Evolutionary conservation across 2,329 filamentous ascomycete genomes (phyloP), one percentile per base, ranked within the genome.

Genomic region (Emericellopsis cladophorae): DNA sequence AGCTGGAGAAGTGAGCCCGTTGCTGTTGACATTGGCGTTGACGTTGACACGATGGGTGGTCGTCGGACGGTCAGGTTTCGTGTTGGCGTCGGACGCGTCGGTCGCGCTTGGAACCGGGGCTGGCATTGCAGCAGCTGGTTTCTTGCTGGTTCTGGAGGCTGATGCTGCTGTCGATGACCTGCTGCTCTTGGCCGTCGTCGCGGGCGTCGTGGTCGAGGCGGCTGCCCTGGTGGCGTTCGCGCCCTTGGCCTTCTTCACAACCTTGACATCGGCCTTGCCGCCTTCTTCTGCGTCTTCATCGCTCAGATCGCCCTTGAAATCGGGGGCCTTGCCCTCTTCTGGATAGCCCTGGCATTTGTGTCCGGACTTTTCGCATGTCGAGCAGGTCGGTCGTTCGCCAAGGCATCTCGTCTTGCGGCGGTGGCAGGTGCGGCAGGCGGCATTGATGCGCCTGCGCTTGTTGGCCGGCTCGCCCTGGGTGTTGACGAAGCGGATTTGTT

Each of bases 391-490:
- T 46, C 79, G 76, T 60, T 84, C 81, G 46, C 82, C 82, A 36
- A 79, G 81, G 57, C 82, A 86, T 56, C 81, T 70, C 40, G 81
- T 86, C 62, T 86, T 87, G 53, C 82, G 74, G 57, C 79, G 83
- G 51, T 82, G 79, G 62, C 82, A 87, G 34, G 81, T 84, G 54
- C 78, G 65, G 59, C 81, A 84, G 76, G 84, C 84, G 53, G 84
- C 81, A 62, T 81, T 86, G 54, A 90, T 84, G 51, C 84, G 72
- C 55, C 84, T 74, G 51, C 84, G 71, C 61, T 89, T 90, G 22
- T 81, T 81, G 46, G 84, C 83, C 38, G 84, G 84, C 48, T 85
- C 81, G 46, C 84, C 84, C 61, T 88, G 82, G 53, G 81, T 87
- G 48, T 86, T 84, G 51, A 90, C 84, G 58, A 89, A 90, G 51